Conservation (phyloP, 768 basidiomycete species). For the Lactarius pseudohatsudake region DNA sequence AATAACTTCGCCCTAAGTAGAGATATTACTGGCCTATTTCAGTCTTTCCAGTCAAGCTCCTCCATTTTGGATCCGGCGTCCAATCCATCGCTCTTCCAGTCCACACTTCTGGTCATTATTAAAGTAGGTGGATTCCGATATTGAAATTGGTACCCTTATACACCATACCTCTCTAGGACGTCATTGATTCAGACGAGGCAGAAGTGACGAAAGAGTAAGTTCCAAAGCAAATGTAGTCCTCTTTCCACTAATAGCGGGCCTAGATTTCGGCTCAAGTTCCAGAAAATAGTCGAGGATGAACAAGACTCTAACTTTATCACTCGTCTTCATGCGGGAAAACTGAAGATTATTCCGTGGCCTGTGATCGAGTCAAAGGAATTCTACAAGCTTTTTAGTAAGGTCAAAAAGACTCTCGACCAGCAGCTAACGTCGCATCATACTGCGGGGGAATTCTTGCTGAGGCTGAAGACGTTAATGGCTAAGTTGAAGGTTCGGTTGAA, state of each 20-base stretch:
- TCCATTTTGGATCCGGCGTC: constrained; percentile 58
- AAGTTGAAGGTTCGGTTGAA: constrained; percentile 53
- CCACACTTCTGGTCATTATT: constrained; percentile 62
- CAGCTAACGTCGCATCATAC: constrained; percentile 50
- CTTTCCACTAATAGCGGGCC: background rate
- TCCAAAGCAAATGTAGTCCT: background rate
- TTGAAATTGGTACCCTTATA: background rate
- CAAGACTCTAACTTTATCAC: constrained; percentile 65
- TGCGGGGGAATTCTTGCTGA: constrained; percentile 55
- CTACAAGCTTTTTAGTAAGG: constrained; percentile 50
- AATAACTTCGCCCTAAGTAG: constrained; percentile 65
- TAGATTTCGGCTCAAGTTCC: constrained; percentile 58
- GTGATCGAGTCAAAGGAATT: constrained; percentile 64
- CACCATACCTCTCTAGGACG: constrained; percentile 45
- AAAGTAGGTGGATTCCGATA: constrained; percentile 41
- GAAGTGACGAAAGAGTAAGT: constrained; percentile 60
- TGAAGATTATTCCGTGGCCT: constrained; percentile 65
- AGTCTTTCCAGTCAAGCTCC: constrained; percentile 59
- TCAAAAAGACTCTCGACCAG: constrained; percentile 50
- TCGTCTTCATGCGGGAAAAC: constrained; percentile 52
- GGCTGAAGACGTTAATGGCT: constrained; percentile 64
- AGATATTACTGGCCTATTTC: constrained; percentile 60
- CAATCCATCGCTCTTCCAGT: constrained; percentile 60
- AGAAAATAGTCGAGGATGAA: constrained; percentile 61
- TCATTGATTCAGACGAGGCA: constrained; percentile 59